A percentile compares a stretch with the other conserved stretches of the same genome.
These are phyloP conservation scores for Leptographium radiaticola DNA, from an alignment of 2,329 filamentous ascomycete species.

Conservation along the genomic window DNA sequence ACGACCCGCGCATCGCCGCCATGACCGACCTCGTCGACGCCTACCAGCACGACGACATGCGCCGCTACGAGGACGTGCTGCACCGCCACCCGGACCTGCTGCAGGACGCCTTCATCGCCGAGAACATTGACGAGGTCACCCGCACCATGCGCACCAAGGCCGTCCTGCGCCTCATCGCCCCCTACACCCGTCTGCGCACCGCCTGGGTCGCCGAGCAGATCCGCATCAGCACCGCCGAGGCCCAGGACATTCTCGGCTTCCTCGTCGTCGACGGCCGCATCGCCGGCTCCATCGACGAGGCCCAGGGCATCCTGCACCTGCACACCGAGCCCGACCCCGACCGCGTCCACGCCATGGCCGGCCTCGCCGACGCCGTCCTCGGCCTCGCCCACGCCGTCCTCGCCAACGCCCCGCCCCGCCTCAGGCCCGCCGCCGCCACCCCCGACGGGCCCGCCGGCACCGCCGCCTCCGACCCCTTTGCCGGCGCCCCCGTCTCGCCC, in stretches of 20 bases:
- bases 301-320: conserved; percentile 71
- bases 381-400: conserved; percentile 60
- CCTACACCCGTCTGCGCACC: conserved; percentile 85
- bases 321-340: conserved; percentile 59
- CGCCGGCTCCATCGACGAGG: conserved; percentile 78
- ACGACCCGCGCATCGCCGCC: conserved; percentile 83
- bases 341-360: conserved; percentile 58
- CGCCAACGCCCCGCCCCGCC: conserved; percentile 62
- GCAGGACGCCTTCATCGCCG: conserved; percentile 87
- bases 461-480: neutral
- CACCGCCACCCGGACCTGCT: conserved; percentile 81
- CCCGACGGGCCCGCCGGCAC: neutral
- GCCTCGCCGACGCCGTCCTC: conserved; percentile 58
- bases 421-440: neutral
- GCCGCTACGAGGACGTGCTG: conserved; percentile 77
- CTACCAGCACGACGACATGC: conserved; percentile 90
- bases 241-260: conserved; percentile 91
- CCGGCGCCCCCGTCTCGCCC: neutral
- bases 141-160: conserved; percentile 97
- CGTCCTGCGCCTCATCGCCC: conserved; percentile 81
- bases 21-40: conserved; percentile 97
- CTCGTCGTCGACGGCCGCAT: conserved; percentile 85
- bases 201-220: conserved; percentile 79
- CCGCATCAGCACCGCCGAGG: conserved; percentile 71
- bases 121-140: conserved; percentile 98